A percentile compares a stretch with the other conserved stretches of the same genome.
Conservation (phyloP, 352 stramenopile genomes). For the Globisporangium irregulare region DNA sequence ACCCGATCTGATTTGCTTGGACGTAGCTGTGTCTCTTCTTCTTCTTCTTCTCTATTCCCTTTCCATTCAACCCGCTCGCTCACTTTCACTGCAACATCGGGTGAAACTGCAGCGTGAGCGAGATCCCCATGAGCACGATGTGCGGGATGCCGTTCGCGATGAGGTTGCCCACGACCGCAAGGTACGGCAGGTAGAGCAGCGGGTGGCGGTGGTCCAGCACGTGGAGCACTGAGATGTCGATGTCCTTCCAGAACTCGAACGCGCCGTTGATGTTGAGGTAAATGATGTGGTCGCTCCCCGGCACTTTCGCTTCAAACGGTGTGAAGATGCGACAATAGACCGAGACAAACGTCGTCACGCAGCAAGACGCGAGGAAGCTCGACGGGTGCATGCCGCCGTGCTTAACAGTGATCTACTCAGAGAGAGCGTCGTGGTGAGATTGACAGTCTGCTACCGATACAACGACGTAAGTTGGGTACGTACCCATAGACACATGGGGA, state of each 20-base stretch:
- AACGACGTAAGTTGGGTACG: slow-evolving; percentile 8
- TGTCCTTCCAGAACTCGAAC: slow-evolving; percentile 85
- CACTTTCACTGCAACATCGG: slow-evolving; percentile 29
- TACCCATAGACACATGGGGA: slow-evolving; percentile 78
- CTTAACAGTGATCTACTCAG: slow-evolving; percentile 49
- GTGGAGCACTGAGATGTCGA: slow-evolving; percentile 69
- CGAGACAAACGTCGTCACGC: slow-evolving; percentile 62
- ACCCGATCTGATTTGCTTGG: neutral
- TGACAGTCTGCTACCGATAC: neutral
- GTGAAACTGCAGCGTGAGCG: slow-evolving; percentile 52
- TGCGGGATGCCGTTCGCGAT: slow-evolving; percentile 71
- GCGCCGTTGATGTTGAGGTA: slow-evolving; percentile 82
- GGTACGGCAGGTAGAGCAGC: slow-evolving; percentile 67
- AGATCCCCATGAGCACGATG: slow-evolving; percentile 58
- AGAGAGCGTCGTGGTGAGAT: neutral
- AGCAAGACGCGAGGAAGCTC: slow-evolving; percentile 58
- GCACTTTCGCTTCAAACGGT: slow-evolving; percentile 66
- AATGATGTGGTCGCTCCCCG: slow-evolving; percentile 60
- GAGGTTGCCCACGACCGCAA: slow-evolving; percentile 61
- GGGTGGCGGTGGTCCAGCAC: slow-evolving; percentile 69
- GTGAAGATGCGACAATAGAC: slow-evolving; percentile 52
- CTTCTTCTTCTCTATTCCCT: neutral
- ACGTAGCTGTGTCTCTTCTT: neutral
- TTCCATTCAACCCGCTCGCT: neutral
- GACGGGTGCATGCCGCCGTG: slow-evolving; percentile 72